phyloP scores from a whole-genome alignment of 202 grass and related monocot species.

The Musa balbisiana region DNA sequence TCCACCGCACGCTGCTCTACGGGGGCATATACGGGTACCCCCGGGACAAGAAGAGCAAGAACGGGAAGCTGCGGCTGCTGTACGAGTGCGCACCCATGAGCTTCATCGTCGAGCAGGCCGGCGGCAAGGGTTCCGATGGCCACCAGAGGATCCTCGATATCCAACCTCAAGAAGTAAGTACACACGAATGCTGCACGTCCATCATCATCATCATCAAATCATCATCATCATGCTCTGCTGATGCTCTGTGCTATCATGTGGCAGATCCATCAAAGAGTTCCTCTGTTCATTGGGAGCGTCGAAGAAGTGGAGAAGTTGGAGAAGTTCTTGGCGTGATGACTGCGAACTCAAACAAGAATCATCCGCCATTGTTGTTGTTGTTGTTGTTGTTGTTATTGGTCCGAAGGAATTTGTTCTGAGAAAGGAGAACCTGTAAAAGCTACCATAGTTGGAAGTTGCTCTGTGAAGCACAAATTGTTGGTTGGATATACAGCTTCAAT shows the following conservation, averaged over 20 bases:
- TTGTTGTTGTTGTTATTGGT: too few relatives aligned
- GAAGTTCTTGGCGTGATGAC: conserved; percentile 69
- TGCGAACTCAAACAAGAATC: neutral
- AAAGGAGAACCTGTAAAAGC: neutral
- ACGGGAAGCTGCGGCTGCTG: conserved; percentile 91
- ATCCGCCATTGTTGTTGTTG: too few relatives aligned
- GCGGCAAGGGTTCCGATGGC: conserved; percentile 85
- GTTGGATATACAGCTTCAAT: too few relatives aligned
- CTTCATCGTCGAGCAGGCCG: conserved; percentile 96
- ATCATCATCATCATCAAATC: neutral
- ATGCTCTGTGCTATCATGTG: neutral
- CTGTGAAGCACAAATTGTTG: too few relatives aligned
- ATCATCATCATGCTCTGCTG: neutral
- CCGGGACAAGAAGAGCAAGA: conserved; percentile 85
- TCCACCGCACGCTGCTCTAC: conserved; percentile 91
- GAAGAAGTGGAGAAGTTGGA: conserved; percentile 93
- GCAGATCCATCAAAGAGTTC: conserved; percentile 94
- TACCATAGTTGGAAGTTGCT: neutral
- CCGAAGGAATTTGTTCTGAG: neutral
- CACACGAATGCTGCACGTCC: too few relatives aligned
- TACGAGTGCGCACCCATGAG: conserved; percentile 99
- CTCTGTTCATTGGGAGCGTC: conserved; percentile 85
- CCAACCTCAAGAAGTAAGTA: conserved; percentile 54
- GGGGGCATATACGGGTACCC: conserved; percentile 95
- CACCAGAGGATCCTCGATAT: conserved; percentile 88